Conservation (phyloP, 345 rosid genomes). For the Gossypium anomalum region DNA sequence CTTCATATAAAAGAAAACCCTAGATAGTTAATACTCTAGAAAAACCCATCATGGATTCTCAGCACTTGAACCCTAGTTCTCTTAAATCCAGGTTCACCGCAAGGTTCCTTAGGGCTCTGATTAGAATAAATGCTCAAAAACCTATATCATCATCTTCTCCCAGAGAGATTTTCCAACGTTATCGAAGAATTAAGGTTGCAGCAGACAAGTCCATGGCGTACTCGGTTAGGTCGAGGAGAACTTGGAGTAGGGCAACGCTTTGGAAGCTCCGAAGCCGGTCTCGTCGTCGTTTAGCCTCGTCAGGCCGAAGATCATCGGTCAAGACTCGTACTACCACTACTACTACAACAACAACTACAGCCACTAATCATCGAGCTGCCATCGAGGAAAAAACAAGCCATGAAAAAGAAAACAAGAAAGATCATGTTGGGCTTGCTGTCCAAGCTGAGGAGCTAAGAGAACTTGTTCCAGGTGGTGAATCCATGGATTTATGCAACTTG, state of each 20-base stretch:
- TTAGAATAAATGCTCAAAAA: conserved; percentile 21
- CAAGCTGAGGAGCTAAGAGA: conserved; percentile 30
- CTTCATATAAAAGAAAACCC: conserved; percentile 19
- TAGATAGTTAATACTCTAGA: not conserved
- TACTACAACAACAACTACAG: not conserved
- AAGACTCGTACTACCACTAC: not conserved
- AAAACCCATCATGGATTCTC: conserved; percentile 25
- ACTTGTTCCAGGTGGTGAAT: conserved; percentile 56
- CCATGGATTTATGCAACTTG: conserved; percentile 42
- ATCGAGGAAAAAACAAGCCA: conserved; percentile 9
- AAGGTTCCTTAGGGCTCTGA: conserved; percentile 40
- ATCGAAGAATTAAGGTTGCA: conserved; percentile 37
- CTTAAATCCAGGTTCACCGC: conserved; percentile 37
- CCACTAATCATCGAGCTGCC: not conserved
- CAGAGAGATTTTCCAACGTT: conserved; percentile 20
- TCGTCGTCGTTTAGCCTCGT: not conserved
- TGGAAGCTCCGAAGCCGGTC: conserved; percentile 22
- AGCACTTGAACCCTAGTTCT: conserved; percentile 21
- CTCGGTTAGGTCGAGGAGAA: conserved; percentile 43
- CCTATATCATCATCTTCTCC: conserved; percentile 7
- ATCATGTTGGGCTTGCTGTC: conserved; percentile 4
- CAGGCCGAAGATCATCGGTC: conserved; percentile 3
- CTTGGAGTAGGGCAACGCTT: conserved; percentile 48
- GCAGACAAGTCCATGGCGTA: conserved; percentile 52
- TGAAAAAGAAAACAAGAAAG: not conserved